phyloP scores from a whole-genome alignment of 306 rosid genomes.

The Astragalus membranaceus region DNA sequence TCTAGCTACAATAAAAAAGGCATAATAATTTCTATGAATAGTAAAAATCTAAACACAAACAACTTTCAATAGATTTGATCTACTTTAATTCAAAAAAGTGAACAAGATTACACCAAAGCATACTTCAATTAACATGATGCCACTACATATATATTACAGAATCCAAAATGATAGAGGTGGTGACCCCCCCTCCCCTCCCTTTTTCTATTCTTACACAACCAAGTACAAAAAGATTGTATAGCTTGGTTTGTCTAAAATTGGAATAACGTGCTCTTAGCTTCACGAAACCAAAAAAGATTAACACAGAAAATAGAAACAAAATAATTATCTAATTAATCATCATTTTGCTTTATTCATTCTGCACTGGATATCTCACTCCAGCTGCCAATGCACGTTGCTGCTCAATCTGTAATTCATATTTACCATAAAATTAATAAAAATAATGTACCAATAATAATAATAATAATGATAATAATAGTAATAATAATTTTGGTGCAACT shows the following conservation, averaged over 20 bases:
- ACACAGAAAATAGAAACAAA: not conserved
- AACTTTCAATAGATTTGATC: conserved; percentile 20
- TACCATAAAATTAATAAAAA: not conserved
- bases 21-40: not conserved
- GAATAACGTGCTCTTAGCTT: not conserved
- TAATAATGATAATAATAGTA: not conserved
- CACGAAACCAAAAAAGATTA: not conserved
- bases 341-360: conserved; percentile 26
- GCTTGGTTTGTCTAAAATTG: conserved; percentile 3
- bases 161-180: not conserved
- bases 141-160: not conserved
- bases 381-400: conserved; percentile 85
- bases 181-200: too few relatives aligned
- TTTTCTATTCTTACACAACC: not conserved
- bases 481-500: not conserved
- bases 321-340: not conserved
- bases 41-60: not conserved
- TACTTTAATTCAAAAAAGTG: conserved; percentile 18
- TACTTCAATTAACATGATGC: not conserved
- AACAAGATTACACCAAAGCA: conserved; percentile 2
- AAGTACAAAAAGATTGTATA: not conserved
- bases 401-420: conserved; percentile 51
- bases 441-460: not conserved
- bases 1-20: too few relatives aligned
- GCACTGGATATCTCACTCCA: conserved; percentile 76